phyloP scores from a whole-genome alignment of 768 basidiomycete genomes.

The Lentinula detonsa region DNA sequence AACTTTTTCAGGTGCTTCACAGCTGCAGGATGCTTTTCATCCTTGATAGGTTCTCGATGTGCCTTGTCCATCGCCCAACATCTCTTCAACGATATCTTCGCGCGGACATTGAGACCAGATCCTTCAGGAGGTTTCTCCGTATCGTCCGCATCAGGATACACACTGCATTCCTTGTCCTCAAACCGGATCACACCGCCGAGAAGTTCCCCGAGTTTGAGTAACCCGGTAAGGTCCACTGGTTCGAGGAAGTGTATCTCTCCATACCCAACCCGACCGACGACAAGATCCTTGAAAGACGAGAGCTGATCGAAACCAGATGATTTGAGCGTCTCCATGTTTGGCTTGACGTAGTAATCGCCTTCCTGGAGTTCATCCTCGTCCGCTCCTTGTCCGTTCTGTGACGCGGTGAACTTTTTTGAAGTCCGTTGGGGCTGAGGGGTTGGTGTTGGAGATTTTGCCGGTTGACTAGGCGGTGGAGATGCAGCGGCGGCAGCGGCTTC shows the following conservation, averaged over 20 bases:
- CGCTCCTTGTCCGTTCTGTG: slow-evolving; percentile 13
- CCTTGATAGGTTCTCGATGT: slow-evolving; percentile 84
- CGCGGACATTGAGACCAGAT: slow-evolving; percentile 84
- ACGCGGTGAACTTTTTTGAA: slow-evolving; percentile 30
- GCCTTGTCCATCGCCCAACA: slow-evolving; percentile 93
- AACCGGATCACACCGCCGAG: slow-evolving; percentile 86
- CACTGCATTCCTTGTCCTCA: slow-evolving; percentile 86
- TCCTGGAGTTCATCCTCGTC: slow-evolving; percentile 46
- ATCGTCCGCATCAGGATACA: slow-evolving; percentile 89
- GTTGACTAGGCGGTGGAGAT: slow-evolving; percentile 12
- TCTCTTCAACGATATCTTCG: slow-evolving; percentile 65
- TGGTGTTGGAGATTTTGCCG: slow-evolving; percentile 30
- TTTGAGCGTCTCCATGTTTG: slow-evolving; percentile 67
- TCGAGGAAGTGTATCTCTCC: slow-evolving; percentile 82
- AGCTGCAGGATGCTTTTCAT: slow-evolving; percentile 62
- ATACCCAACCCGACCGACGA: slow-evolving; percentile 88
- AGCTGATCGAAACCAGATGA: slow-evolving; percentile 69
- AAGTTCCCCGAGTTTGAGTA: slow-evolving; percentile 73
- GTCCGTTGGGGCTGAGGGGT: slow-evolving; percentile 28
- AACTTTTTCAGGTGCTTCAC: slow-evolving; percentile 75
- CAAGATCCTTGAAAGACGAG: slow-evolving; percentile 64
- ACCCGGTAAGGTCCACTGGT: slow-evolving; percentile 81
- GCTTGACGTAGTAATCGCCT: slow-evolving; percentile 91
- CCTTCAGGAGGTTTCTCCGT: slow-evolving; percentile 80
- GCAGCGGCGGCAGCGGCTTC: slow-evolving; percentile 39